A percentile compares a stretch with the other conserved stretches of the same genome.
Evolutionary conservation across 306 rosid genomes (phyloP).

Genomic region (Psophocarpus tetragonolobus): DNA sequence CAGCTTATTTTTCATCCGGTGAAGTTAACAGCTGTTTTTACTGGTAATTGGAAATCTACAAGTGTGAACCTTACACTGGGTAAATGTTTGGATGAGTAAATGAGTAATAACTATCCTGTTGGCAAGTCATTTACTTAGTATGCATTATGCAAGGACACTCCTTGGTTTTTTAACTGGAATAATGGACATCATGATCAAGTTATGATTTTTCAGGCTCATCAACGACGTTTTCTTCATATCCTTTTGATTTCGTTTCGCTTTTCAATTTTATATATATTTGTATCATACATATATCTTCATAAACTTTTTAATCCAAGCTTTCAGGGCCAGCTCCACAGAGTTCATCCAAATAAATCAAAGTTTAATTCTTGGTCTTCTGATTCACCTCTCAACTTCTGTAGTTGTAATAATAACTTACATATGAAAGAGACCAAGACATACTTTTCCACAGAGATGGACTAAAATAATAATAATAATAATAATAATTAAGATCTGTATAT

Average conservation of each 20-base stretch:
- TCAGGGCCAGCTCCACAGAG: neutral
- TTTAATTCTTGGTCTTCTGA: neutral
- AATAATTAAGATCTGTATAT: neutral
- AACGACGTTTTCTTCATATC: neutral
- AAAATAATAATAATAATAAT: neutral
- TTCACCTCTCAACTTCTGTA: neutral
- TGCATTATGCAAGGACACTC: neutral
- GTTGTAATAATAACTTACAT: neutral
- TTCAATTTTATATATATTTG: too few relatives aligned
- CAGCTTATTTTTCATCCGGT: too few relatives aligned
- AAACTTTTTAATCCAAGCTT: neutral
- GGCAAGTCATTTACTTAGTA: neutral
- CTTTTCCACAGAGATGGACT: neutral
- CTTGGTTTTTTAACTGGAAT: neutral
- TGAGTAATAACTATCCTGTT: neutral
- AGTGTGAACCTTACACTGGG: neutral
- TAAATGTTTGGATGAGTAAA: neutral
- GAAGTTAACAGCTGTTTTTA: too few relatives aligned
- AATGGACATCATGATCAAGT: neutral
- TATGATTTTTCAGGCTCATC: neutral
- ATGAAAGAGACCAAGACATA: slow-evolving; percentile 25
- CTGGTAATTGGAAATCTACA: neutral
- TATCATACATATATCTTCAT: neutral
- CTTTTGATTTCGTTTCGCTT: neutral
- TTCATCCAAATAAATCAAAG: neutral